These are phyloP conservation scores for Zalaria obscura DNA, from an alignment of 2,329 filamentous ascomycete species.

Conservation along the genomic window DNA sequence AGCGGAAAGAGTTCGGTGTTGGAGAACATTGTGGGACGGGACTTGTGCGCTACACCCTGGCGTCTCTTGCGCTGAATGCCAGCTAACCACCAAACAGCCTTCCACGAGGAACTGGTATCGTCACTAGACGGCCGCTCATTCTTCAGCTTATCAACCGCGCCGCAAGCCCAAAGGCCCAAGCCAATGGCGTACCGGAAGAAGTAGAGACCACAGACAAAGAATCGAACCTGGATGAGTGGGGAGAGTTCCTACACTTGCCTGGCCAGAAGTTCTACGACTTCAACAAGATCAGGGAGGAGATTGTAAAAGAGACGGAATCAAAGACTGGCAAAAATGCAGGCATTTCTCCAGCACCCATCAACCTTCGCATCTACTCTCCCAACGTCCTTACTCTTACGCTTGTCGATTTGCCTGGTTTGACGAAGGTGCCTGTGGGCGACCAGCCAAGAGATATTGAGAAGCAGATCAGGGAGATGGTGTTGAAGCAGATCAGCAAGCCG, in stretches of 20 bases:
- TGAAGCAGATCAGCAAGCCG: conserved; percentile 96
- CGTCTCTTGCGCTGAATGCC: conserved; percentile 10
- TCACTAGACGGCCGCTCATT: conserved; percentile 87
- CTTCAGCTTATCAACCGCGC: conserved; percentile 94
- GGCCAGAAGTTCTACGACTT: conserved; percentile 98
- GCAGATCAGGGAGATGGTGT: conserved; percentile 94
- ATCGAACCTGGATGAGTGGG: conserved; percentile 91
- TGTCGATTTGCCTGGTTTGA: conserved; percentile 90
- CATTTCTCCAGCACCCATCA: conserved; percentile 94
- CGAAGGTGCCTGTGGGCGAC: conserved; percentile 91
- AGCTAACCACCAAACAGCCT: conserved; percentile 43
- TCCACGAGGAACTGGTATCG: conserved; percentile 93
- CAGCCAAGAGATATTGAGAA: conserved; percentile 93
- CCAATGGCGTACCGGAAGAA: conserved; percentile 58
- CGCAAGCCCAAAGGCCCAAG: conserved; percentile 40
- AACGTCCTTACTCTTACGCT: conserved; percentile 94
- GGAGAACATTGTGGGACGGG: conserved; percentile 96
- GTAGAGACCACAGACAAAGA: conserved; percentile 62
- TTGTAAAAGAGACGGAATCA: conserved; percentile 86
- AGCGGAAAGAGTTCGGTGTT: conserved; percentile 98
- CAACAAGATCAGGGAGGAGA: conserved; percentile 96
- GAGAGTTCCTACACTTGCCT: conserved; percentile 95
- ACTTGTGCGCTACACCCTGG: conserved; percentile 57
- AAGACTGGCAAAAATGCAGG: conserved; percentile 94
- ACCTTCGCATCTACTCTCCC: conserved; percentile 94